Base-by-base conservation (phyloP, 306 rosid species). In the Fagus sylvatica region DNA sequence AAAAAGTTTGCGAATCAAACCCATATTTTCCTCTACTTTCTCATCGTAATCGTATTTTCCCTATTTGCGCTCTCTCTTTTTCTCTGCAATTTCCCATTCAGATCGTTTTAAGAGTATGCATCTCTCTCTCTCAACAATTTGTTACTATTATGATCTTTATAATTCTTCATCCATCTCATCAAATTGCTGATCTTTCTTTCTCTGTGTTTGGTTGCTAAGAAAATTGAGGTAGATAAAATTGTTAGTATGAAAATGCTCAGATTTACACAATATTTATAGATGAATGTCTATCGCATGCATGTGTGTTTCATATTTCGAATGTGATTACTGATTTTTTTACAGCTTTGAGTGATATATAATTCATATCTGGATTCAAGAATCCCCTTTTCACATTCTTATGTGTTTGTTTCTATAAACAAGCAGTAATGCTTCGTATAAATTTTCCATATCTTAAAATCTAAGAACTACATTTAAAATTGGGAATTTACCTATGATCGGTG, bases 101-200 rank as follows among this genome's bases (percentile, higher is more conserved):
- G 78, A 80, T 87, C 85, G 74, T n/a, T 53, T 76, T 13, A 46
- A 46, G 13, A 9, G 30, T 36, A 60, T 40, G 81, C 65, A 75
- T 51, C 62, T 54, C 65, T 53, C 42, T 51, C 7, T 43, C 39
- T 1, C 3, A 17, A 61, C 32, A 6, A 48, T 12, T 60, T 30
- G 32, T 46, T 4, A 6, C 5, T 53, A 0, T n/a, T 34, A 4
- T 11, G 19, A 59, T 72, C 19, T 51, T 12, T 70, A 5, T 32
- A 57, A 46, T 70, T 43, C 4, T 46, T 70, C 19, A 11, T 13
- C 1, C 2, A 46, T 30, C 56, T 22, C 39, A 46, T n/a, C 22
- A 16, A 60, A 17, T 36, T 19, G 5, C 30, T 48, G 28, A 59
- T 33, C n/a, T 40, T 11, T 65, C 64, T 49, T 17, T 8, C 11